Conservation (phyloP, 2,329 filamentous ascomycete species). For the Beauveria medogensis region DNA sequence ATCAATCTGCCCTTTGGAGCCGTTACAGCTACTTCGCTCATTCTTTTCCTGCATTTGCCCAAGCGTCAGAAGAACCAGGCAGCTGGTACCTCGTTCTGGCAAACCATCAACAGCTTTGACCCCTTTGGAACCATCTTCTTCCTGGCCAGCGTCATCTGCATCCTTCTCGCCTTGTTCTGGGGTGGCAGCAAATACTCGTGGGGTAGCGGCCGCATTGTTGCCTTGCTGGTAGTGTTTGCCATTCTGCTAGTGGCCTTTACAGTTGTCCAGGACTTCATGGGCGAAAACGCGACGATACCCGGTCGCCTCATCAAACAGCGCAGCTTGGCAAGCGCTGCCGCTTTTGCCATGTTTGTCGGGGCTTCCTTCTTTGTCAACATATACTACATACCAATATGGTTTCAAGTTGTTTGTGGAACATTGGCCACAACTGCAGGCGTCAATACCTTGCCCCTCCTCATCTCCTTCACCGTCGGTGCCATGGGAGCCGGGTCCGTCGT, state of each 20-base stretch:
- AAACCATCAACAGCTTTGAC: background rate
- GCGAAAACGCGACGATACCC: constrained; percentile 28
- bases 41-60: constrained; percentile 18
- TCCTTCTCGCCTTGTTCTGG: constrained; percentile 37
- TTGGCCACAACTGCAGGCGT: constrained; percentile 13
- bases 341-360: constrained; percentile 21
- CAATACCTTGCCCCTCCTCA: background rate
- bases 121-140: constrained; percentile 1
- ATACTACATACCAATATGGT: constrained; percentile 33
- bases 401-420: constrained; percentile 31
- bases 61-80: background rate
- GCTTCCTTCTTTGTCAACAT: constrained; percentile 19
- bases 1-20: constrained; percentile 22
- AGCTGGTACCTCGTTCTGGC: too few species aligned
- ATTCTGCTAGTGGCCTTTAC: constrained; percentile 33
- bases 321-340: constrained; percentile 58
- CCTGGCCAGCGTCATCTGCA: constrained; percentile 22
- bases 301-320: constrained; percentile 66
- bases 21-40: constrained; percentile 13
- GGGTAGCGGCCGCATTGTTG: constrained; percentile 28
- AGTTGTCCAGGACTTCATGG: constrained; percentile 23
- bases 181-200: constrained; percentile 24
- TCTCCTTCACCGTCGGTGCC: background rate
- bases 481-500: background rate
- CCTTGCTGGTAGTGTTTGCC: constrained; percentile 30